Percentiles rank a stretch among this genome's conserved stretches.
phyloP scores from a whole-genome alignment of 2,329 filamentous ascomycete species.

The Alternaria angustiovoidea region DNA sequence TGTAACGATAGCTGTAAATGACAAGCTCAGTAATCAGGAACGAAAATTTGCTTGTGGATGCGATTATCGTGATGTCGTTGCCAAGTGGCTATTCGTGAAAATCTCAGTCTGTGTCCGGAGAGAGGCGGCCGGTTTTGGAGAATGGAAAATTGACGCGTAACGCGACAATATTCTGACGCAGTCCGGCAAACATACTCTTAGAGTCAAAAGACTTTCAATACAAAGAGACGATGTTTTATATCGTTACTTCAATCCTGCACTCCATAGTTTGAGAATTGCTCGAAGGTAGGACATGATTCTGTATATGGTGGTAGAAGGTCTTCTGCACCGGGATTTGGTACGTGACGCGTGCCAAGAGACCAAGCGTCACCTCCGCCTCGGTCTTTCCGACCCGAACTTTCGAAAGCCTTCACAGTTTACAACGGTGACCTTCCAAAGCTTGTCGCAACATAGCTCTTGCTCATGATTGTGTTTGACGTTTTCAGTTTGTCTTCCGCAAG shows the following conservation, averaged over 20 bases:
- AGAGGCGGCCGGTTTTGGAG: neutral
- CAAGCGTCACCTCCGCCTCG: neutral
- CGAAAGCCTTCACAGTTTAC: neutral
- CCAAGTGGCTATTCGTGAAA: neutral
- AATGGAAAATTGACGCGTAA: neutral
- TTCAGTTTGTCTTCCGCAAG: neutral
- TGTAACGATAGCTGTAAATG: neutral
- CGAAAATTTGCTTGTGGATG: neutral
- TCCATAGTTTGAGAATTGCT: neutral
- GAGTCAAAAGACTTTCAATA: fast-evolving
- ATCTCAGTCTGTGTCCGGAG: neutral
- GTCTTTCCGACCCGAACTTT: neutral
- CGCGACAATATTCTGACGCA: neutral
- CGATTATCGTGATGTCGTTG: neutral
- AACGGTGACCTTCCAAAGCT: neutral
- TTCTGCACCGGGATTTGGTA: neutral
- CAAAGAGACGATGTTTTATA: neutral
- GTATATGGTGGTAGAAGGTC: neutral
- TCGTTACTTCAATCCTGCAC: neutral
- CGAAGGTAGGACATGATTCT: neutral
- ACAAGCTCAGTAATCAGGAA: neutral
- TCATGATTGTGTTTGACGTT: neutral
- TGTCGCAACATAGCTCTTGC: neutral
- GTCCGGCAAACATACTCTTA: neutral
- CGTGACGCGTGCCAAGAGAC: constrained; percentile 1